Evolutionary conservation across 2,329 filamentous ascomycete species (phyloP).

Genomic region (Phaeosphaeria sp.): DNA sequence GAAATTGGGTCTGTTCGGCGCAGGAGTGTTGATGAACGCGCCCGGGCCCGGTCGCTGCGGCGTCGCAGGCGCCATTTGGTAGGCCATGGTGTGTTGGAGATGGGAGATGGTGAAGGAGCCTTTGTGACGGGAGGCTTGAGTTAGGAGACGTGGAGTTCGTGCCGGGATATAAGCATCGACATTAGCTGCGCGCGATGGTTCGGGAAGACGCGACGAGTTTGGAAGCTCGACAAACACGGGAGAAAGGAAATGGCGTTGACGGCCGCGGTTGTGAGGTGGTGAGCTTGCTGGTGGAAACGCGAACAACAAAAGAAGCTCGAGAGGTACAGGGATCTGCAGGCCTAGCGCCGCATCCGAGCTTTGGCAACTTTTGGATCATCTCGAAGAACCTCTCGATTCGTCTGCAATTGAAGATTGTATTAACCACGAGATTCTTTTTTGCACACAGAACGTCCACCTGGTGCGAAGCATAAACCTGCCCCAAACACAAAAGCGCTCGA

Average conservation of each 20-base stretch:
- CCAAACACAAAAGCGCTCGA: no score
- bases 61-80: conserved; percentile 50
- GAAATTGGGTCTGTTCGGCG: conserved; percentile 50
- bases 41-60: conserved; percentile 77
- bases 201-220: conserved; percentile 10
- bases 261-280: background rate
- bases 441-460: background rate
- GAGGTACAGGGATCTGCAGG: conserved; percentile 26
- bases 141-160: conserved; percentile 38
- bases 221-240: conserved; percentile 24
- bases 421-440: background rate
- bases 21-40: conserved; percentile 78
- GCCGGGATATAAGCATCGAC: conserved; percentile 34
- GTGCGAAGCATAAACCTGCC: background rate
- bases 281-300: background rate
- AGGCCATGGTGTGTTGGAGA: conserved; percentile 31
- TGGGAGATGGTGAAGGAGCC: conserved; percentile 9
- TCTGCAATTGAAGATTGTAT: background rate
- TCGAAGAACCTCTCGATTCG: background rate
- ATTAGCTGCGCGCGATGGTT: conserved; percentile 33
- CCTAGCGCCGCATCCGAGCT: conserved; percentile 10
- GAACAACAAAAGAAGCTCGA: conserved; percentile 35
- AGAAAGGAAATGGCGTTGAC: conserved; percentile 25
- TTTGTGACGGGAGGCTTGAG: conserved; percentile 24
- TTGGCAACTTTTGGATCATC: conserved; percentile 10